Base-by-base conservation (phyloP, 352 stramenopile genomes). In the Phytopythium ostracodes region DNA sequence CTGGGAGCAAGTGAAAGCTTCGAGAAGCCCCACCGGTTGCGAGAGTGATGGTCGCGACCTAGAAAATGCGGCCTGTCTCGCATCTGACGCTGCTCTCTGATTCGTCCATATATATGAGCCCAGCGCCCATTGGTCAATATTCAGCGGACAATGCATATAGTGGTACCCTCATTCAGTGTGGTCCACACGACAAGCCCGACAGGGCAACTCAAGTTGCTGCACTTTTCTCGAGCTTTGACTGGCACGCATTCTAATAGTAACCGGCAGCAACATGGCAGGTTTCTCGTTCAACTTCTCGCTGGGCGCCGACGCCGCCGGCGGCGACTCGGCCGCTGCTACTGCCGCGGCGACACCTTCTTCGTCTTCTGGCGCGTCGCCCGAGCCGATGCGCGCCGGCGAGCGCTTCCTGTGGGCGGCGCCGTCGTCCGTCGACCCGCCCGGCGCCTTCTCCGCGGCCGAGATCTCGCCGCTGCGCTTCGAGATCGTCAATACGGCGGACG, bases 251-350 rank as follows among this genome's bases (percentile, higher is more conserved):
- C n/a, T n/a, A n/a, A n/a, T n/a, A n/a, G n/a, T n/a, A n/a, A 14
- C 33, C 17, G 11, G 22, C 20, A 52, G 50, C 29, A 27, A 14
- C 12, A 75, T 72, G 57, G 62, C 62, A 25, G 38, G 49, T 63
- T 91, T 91, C 68, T 77, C 75, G 61, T 91, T 91, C 69, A 89
- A 89, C 67, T 91, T 91, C 70, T 60, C 72, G 14, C 57, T 89
- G 42, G 66, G 62, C 35, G 54, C n/a, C 46, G 36, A 27, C 11
- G 51, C 53, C 29, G 29, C 29, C 29, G 12, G 6, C 55, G 9
- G 25, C 35, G 31, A 11, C 54, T 2, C 20, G 14, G 35, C 49
- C 0, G 7, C 46, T 15, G 33, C 29, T 18, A 44, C 60, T 31
- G 42, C 29, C 10, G 15, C 53, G 8, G 0, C 55, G 12, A 17